Evolutionary conservation across 805 yeast genomes (phyloP), one percentile per base, ranked within the genome.

Genomic region (Danielia reshetovae): DNA sequence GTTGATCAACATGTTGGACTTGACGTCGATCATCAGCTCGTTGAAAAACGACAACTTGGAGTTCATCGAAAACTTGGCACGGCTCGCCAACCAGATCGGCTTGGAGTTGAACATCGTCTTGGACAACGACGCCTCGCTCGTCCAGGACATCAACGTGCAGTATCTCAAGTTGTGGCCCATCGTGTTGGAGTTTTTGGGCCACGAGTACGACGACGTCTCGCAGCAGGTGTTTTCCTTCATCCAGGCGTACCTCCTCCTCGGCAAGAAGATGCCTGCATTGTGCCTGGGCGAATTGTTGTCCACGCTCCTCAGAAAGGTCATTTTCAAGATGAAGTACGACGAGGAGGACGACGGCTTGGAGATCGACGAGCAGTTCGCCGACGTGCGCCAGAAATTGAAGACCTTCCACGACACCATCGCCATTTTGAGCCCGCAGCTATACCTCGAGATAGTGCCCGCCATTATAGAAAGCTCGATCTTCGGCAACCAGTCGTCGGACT

Each of bases 201-300:
- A 87, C 55, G 95, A 82, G 43, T 88, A 81, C 52, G 97, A 93
- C 57, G 97, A 93, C 46, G 81, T 90, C 10, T 77, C 94, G 1
- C 69, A 74, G 24, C 95, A 86, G 56, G 83, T 87, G 5, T 83
- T 90, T 52, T 82, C 93, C 7, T 84, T 87, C 49, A 65, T 93
- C 29, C 76, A 85, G 24, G 84, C 79, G 34, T 88, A 81, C 54
- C 65, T 93, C 41, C 62, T 85, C 8, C 72, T 81, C 28, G 62
- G 88, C 45, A 85, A 78, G 61, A 86, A 77, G 52, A 65, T 62
- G 39, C 59, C 65, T 9, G 49, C 46, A 7, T 51, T 64, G 29
- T 46, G 50, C 29, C 50, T 61, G 8, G 34, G 49, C 58, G 79
- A 79, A 33, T 62, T 88, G 28, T 60, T 88, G 38, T 65, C 79